Evolutionary conservation across 1,284 basidiomycete species (phyloP).

Genomic region (Porodaedalea pini): DNA sequence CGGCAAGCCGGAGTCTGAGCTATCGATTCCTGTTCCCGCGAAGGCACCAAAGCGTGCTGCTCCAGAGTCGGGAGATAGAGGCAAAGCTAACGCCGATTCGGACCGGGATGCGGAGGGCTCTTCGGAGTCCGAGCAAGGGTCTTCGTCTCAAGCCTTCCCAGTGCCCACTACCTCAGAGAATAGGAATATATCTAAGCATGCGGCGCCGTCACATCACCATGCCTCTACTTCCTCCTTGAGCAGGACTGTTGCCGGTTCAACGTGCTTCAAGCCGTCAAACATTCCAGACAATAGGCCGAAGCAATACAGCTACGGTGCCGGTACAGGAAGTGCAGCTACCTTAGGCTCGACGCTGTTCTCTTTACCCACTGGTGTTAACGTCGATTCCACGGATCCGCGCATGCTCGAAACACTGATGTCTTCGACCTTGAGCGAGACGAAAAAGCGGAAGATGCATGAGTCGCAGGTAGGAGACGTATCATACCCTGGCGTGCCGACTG

Average conservation of each 20-base stretch:
- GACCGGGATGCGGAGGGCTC: neutral
- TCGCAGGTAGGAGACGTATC: no score
- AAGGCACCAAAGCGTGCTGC: neutral
- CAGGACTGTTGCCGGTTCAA: no score
- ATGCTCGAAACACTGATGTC: neutral
- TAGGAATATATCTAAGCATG: no score
- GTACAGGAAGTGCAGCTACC: neutral
- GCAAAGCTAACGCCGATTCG: neutral
- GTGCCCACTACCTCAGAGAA: no score
- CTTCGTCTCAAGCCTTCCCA: neutral
- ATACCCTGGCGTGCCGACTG: neutral
- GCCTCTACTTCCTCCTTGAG: no score
- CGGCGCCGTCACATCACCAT: no score
- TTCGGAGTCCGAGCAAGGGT: neutral
- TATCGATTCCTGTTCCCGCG: neutral
- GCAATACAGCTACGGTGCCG: no score
- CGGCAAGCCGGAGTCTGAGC: neutral
- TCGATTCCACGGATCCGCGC: no score
- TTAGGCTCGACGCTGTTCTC: no score
- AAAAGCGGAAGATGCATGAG: neutral
- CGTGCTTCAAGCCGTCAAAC: no score
- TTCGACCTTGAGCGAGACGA: neutral
- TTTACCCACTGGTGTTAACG: no score
- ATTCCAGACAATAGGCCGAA: no score
- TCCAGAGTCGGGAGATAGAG: neutral